phyloP scores from a whole-genome alignment of 2,329 filamentous ascomycete genomes.

The Davidsoniella eucalypti region DNA sequence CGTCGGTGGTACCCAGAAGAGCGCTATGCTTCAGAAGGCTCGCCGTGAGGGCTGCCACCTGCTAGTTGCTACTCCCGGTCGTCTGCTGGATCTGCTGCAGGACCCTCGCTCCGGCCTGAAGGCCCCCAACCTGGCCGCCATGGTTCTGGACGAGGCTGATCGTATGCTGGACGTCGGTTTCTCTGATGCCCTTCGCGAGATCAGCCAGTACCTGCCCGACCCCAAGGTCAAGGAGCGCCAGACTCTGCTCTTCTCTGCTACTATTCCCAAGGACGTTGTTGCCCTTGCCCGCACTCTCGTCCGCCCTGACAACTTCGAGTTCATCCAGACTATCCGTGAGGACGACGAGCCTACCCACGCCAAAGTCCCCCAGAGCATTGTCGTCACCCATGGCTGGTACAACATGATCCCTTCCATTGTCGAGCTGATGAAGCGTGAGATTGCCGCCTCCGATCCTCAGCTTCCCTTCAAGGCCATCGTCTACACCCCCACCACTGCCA shows the following conservation, averaged over 20 bases:
- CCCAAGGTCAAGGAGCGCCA: conserved; percentile 52
- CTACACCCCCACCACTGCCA: conserved; percentile 68
- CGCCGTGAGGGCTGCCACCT: conserved; percentile 68
- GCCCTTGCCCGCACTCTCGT: conserved; percentile 62
- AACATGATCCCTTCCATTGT: conserved; percentile 63
- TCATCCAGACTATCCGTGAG: conserved; percentile 71
- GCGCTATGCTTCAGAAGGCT: conserved; percentile 47
- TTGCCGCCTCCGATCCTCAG: conserved; percentile 23
- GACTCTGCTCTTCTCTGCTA: conserved; percentile 90
- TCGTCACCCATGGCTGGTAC: conserved; percentile 50
- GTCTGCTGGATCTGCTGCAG: conserved; percentile 63
- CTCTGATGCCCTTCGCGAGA: conserved; percentile 44
- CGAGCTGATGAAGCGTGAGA: conserved; percentile 53
- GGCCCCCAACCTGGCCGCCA: conserved; percentile 70
- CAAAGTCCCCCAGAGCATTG: conserved; percentile 63
- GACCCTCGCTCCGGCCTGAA: conserved; percentile 46
- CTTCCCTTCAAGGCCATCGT: conserved; percentile 88
- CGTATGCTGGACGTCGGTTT: conserved; percentile 96
- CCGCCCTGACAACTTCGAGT: conserved; percentile 65
- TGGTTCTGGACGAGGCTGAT: conserved; percentile 94
- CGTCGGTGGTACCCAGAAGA: conserved; percentile 83
- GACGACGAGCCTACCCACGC: conserved; percentile 77
- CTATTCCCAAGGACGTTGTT: conserved; percentile 71
- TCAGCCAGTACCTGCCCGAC: conserved; percentile 46
- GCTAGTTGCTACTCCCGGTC: conserved; percentile 77